Evolutionary conservation across 1,284 basidiomycete species (phyloP), one percentile per base, ranked within the genome.

Genomic region (Rhizopogon hawkerae): DNA sequence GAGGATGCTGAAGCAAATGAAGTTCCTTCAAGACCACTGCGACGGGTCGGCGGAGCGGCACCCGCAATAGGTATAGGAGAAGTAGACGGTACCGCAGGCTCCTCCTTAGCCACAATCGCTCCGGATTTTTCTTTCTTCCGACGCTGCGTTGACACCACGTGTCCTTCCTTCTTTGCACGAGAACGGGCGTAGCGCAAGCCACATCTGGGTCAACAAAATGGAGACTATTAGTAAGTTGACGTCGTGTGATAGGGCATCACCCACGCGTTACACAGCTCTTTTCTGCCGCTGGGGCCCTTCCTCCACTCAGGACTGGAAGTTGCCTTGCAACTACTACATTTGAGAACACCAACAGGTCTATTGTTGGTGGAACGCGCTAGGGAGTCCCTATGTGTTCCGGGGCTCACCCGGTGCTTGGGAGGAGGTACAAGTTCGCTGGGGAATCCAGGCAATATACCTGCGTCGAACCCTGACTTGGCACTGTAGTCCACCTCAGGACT

Each of bases 221-320:
- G 62, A 56, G 55, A 61, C 53, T 43, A 53, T 57, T 36, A 58
- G 48, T 49, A 35, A 50, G 29, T 43, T 29, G 38, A 26, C 23
- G 47, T 37, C 24, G 29, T 29, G 18, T 43, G 51, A 51, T 9
- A 49, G 35, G 50, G 48, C 35, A 55, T 55, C 50, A 77, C 87
- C 75, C 69, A 93, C 87, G 92, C 92, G 69, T 95, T 95, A 67
- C 92, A 95, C 41, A 95, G 72, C 64, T 92, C 89, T 70, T 94
- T 94, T 66, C 89, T 86, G 13, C 92, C 92, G 58, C 79, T 89
- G 49, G 87, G 86, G 13, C 87, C 91, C 66, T 95, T 92, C 60
- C 93, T 75, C 93, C 93, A 97, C 66, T 97, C 94, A 0, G 93
- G 93, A 58, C 88, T 92, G 47, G 84, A 82, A 10, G 82, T 86